Base-by-base conservation (phyloP, 208 protist species). In the Herpetomonas samuelpessoai region DNA sequence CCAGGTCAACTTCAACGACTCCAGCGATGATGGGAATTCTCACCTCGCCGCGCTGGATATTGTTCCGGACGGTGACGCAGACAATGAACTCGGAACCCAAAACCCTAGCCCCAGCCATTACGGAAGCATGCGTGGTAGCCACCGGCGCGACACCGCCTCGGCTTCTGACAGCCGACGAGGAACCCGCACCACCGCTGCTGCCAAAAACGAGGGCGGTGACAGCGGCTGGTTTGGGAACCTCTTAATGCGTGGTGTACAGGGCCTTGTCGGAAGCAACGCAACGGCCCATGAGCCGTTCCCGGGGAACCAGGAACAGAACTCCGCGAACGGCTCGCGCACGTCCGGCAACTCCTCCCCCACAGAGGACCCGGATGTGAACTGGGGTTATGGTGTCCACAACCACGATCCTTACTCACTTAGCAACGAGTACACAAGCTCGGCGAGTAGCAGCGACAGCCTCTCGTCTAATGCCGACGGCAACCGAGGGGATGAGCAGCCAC, bases 1-100 rank as follows among this genome's bases (percentile, higher is more conserved):
- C 51, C 69, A 78, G 25, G 52, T 93, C 1, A 41, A 53, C 41
- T 93, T 94, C 57, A 41, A 75, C 6, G 88, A 94, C 48, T 88
- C 79, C 18, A 88, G 83, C 39, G 81, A 91, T 57, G 82, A 91
- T 12, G 83, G 78, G 30, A 70, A 76, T 38, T 62, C 65, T 7
- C 77, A 90, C 27, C 53, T 68, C 47, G 79, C 77, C 0, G 46
- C 68, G 39, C 48, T 93, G 26, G 59, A 75, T 12, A 41, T 78
- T 12, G 41, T 72, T 24, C 57, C 65, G 0, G 41, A 51, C 18
- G 31, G 22, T 24, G 63, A 67, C 21, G n/a, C n/a, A n/a, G 61
- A 62, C 27, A 56, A 61, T 25, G 62, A 50, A 16, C 26, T 9
- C 1, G 59, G 45, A 21, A 27, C 25, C 1, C 49, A 57, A 3